phyloP scores from a whole-genome alignment of 176 grass and related monocot species.

The Oryza meridionalis region DNA sequence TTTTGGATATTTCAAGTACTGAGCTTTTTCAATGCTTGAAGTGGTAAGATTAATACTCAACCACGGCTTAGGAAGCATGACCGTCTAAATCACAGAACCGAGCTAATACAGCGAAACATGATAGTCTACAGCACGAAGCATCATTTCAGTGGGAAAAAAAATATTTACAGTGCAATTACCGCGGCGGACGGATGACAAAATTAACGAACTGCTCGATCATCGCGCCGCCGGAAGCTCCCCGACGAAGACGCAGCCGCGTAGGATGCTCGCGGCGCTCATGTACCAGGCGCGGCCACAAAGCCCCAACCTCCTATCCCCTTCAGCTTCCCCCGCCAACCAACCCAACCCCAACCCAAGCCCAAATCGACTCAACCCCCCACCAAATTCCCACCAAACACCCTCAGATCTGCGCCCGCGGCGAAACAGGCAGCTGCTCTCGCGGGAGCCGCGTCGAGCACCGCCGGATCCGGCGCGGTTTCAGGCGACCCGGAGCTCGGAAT shows the following conservation, averaged over 20 bases:
- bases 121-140: neutral
- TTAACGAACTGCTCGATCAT: slow-evolving; percentile 99
- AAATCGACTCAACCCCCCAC: neutral
- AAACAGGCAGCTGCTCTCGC: neutral
- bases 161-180: slow-evolving; percentile 50
- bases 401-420: slow-evolving; percentile 42
- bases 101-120: neutral
- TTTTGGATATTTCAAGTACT: neutral
- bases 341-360: no score
- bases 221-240: slow-evolving; percentile 31
- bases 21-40: neutral
- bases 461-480: slow-evolving; percentile 29
- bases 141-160: neutral
- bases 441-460: neutral
- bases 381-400: neutral
- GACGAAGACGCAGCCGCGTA: neutral
- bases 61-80: neutral
- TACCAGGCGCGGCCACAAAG: neutral
- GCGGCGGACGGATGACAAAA: slow-evolving; percentile 96
- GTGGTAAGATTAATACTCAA: neutral
- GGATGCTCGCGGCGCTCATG: slow-evolving; percentile 34
- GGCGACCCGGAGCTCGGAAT: slow-evolving; percentile 32
- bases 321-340: slow-evolving; percentile 18
- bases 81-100: neutral
- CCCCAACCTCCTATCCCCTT: neutral